Evolutionary conservation across 108 stramenopile genomes (phyloP).

Genomic region (Stephanodiscus minutulus): DNA sequence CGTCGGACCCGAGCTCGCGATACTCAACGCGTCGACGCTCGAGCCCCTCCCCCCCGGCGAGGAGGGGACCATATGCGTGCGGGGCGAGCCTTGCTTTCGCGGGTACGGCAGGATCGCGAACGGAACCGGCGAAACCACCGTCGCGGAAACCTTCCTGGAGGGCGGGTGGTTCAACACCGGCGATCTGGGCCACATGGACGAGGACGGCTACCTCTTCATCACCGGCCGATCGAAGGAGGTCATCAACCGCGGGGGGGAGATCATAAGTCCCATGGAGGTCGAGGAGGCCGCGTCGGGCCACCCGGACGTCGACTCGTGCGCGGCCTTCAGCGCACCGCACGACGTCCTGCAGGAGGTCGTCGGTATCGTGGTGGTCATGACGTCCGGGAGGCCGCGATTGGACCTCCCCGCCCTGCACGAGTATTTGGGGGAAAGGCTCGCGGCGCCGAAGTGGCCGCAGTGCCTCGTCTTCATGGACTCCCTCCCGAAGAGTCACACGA

Average conservation of each 20-base stretch:
- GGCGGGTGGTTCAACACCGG: conserved; percentile 86
- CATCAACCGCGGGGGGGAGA: conserved; percentile 86
- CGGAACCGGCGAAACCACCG: neutral
- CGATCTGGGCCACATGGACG: conserved; percentile 75
- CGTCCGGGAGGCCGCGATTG: conserved; percentile 30
- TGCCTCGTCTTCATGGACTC: conserved; percentile 65
- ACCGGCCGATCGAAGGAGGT: conserved; percentile 83
- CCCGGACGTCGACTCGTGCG: conserved; percentile 44
- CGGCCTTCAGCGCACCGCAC: conserved; percentile 64
- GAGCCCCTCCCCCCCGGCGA: neutral
- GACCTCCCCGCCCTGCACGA: conserved; percentile 54
- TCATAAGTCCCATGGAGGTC: conserved; percentile 73
- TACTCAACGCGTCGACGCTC: conserved; percentile 27
- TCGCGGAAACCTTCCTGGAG: neutral
- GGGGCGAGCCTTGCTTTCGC: conserved; percentile 42
- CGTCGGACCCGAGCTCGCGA: conserved; percentile 57
- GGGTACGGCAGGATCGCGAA: conserved; percentile 45
- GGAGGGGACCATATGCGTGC: conserved; percentile 54
- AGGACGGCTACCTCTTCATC: conserved; percentile 71
- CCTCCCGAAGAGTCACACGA: conserved; percentile 62
- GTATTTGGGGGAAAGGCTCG: conserved; percentile 52
- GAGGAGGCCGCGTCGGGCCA: conserved; percentile 65
- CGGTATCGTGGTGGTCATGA: conserved; percentile 62
- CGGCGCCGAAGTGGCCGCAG: conserved; percentile 63
- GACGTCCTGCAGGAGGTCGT: conserved; percentile 68